Conservation (phyloP, 305 asterid genomes). For the Fraxinus greggii region DNA sequence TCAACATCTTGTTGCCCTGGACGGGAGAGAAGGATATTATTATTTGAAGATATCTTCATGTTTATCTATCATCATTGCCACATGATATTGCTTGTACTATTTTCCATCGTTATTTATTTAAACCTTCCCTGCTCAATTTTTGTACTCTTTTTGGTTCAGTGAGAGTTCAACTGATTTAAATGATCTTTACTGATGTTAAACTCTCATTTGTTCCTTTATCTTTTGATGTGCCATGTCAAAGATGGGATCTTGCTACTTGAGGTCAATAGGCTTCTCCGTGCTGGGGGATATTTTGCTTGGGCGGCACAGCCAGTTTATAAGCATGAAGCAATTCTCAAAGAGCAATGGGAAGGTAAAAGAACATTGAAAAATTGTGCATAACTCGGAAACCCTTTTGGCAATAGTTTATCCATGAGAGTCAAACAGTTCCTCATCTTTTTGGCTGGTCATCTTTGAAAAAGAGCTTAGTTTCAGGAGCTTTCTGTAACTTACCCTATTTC, state of each 20-base stretch:
- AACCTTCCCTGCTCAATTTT: neutral
- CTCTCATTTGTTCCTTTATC: slow-evolving; percentile 19
- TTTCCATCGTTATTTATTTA: neutral
- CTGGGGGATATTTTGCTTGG: slow-evolving; percentile 95
- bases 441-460: slow-evolving; percentile 10
- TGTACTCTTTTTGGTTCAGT: neutral
- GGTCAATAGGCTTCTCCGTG: slow-evolving; percentile 91
- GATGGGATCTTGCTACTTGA: slow-evolving; percentile 93
- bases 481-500: neutral
- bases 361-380: slow-evolving; percentile 10
- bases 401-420: slow-evolving; percentile 10
- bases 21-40: neutral
- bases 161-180: slow-evolving; percentile 5
- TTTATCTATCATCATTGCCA: neutral
- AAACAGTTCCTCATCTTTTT: slow-evolving; percentile 6
- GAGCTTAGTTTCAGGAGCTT: neutral
- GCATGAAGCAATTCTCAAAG: slow-evolving; percentile 73
- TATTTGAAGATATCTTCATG: neutral
- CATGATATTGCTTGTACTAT: neutral
- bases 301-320: slow-evolving; percentile 98
- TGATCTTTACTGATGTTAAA: neutral
- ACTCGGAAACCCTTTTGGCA: neutral
- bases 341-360: slow-evolving; percentile 86
- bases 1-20: neutral
- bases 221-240: slow-evolving; percentile 22